Evolutionary conservation across 257 asterid genomes (phyloP).

Genomic region (Capsicum rhomboideum): DNA sequence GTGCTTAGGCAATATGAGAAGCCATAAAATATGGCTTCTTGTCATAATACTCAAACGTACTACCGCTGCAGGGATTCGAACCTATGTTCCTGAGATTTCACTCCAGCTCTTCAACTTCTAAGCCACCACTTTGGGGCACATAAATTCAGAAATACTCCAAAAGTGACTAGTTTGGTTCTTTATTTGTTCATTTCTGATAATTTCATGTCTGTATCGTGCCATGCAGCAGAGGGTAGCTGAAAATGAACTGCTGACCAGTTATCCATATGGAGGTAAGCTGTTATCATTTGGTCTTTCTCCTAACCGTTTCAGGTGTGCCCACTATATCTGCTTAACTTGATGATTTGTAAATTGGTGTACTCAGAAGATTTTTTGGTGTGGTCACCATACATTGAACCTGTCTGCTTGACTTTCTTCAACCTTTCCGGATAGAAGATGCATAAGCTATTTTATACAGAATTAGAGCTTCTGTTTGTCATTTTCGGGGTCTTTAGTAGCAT

Average conservation of each 20-base stretch:
- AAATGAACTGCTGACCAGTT: conserved; percentile 71
- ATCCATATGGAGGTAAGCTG: conserved; percentile 77
- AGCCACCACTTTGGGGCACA: neutral
- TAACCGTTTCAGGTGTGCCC: neutral
- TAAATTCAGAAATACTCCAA: neutral
- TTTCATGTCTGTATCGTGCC: neutral
- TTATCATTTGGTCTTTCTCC: neutral
- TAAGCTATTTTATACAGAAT: too few species aligned
- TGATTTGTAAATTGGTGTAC: too few species aligned
- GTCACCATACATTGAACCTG: too few species aligned
- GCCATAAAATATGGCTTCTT: neutral
- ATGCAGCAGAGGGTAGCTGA: conserved; percentile 91
- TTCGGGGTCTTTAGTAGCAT: too few species aligned
- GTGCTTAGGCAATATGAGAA: neutral
- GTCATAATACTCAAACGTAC: neutral
- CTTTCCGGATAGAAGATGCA: too few species aligned
- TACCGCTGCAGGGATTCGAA: neutral
- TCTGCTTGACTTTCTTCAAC: too few species aligned
- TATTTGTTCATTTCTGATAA: neutral
- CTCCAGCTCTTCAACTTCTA: neutral
- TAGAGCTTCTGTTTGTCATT: too few species aligned
- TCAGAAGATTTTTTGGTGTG: neutral
- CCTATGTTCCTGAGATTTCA: neutral
- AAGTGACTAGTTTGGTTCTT: neutral
- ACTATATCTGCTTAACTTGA: neutral